phyloP scores from a whole-genome alignment of 2,329 filamentous ascomycete species.

The Thelonectria discophora region DNA sequence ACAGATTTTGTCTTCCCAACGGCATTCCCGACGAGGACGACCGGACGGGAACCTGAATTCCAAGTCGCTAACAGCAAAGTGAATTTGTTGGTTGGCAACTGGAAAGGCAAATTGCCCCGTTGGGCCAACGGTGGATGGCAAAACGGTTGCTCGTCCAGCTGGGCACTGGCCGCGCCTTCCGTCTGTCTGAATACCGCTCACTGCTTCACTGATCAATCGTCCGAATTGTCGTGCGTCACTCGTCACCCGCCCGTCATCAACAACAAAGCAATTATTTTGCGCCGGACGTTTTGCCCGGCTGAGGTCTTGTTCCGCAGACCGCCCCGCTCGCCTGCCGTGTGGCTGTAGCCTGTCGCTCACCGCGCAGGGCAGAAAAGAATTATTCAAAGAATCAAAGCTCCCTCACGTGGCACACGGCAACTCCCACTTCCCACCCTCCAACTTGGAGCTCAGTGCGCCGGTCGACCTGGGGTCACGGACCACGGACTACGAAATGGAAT shows the following conservation, averaged over 20 bases:
- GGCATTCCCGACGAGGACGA: conserved; percentile 11
- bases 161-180: neutral
- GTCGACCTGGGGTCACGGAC: neutral
- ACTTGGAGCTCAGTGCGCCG: conserved; percentile 4
- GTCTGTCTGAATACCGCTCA: neutral
- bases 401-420: conserved; percentile 20
- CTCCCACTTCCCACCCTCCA: conserved; percentile 14
- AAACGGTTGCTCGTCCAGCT: neutral
- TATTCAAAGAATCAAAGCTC: conserved; percentile 4
- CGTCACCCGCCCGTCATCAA: conserved; percentile 1
- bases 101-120: neutral
- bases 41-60: conserved; percentile 28
- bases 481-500: neutral
- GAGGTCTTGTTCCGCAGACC: conserved; percentile 13
- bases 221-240: neutral
- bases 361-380: neutral
- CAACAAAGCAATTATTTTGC: neutral
- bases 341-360: neutral
- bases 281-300: conserved; percentile 16
- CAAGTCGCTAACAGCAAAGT: too few species aligned
- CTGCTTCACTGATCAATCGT: too few species aligned
- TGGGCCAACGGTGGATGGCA: neutral
- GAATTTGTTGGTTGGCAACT: too few species aligned
- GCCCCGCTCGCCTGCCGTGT: conserved; percentile 8
- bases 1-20: conserved; percentile 4